These are phyloP conservation scores for Phytopythium chamaehyphon DNA, from an alignment of 352 stramenopile genomes.

Conservation along the genomic window DNA sequence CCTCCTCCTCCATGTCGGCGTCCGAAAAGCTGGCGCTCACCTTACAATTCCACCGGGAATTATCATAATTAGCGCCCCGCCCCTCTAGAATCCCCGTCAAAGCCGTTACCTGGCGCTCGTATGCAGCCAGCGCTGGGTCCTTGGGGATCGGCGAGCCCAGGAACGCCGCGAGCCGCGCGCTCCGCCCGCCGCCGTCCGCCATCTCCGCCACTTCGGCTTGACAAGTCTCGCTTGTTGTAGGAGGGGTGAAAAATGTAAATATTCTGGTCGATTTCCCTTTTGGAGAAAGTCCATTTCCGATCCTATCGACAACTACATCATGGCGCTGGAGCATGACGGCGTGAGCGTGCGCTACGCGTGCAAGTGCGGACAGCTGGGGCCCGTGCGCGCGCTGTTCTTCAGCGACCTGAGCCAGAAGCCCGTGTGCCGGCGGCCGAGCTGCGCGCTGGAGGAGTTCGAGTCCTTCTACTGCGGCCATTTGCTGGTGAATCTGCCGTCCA, in stretches of 20 bases:
- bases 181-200: conserved; percentile 20
- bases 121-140: conserved; percentile 42
- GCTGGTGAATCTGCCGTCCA: conserved; percentile 85
- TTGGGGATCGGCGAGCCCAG: conserved; percentile 66
- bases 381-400: conserved; percentile 61
- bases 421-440: conserved; percentile 62
- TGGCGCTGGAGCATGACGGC: conserved; percentile 16
- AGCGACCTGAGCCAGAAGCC: conserved; percentile 74
- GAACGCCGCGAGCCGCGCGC: conserved; percentile 39
- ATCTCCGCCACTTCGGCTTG: background rate
- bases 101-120: conserved; percentile 4
- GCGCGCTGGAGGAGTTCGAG: conserved; percentile 85
- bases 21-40: conserved; percentile 29
- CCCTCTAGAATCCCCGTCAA: too few relatives aligned
- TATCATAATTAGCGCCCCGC: too few relatives aligned
- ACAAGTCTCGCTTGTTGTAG: too few relatives aligned
- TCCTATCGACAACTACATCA: too few relatives aligned
- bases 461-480: conserved; percentile 85
- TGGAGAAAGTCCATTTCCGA: too few relatives aligned
- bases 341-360: conserved; percentile 68
- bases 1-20: conserved; percentile 25
- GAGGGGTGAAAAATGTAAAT: too few relatives aligned
- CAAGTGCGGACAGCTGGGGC: conserved; percentile 60
- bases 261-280: too few relatives aligned
- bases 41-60: background rate